Evolutionary conservation across 2,329 filamentous ascomycete species (phyloP), one percentile per base, ranked within the genome.

Genomic region (Aspergillus piperis): DNA sequence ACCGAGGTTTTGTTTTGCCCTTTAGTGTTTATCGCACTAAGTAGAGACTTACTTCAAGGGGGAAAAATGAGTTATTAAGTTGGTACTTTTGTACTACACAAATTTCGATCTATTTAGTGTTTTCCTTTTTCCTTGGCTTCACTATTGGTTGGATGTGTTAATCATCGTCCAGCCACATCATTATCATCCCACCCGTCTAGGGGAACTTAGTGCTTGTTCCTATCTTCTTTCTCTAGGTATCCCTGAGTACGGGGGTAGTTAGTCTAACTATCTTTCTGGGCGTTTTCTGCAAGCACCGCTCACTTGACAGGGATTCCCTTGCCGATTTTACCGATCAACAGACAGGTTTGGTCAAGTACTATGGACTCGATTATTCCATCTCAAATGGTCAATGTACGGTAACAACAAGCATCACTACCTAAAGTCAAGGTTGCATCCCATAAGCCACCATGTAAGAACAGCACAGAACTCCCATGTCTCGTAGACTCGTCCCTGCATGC

Each of bases 391-490:
- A 50, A 56, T 53, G 57, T 57, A 60, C 47, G 52, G 23, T 32
- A 27, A 50, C 25, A 32, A 50, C 47, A 50, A 50, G 47, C 25
- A 50, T 50, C 47, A 50, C 47, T 50, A 50, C 41, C 41, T 44
- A 44, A 55, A 58, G 51, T 56, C 51, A 62, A 62, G 59, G 62
- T 60, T 64, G 62, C 47, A 62, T 57, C 51, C 58, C 61, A 58
- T 61, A 54, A 64, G 61, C 63, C 57, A 59, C 57, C 57, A 62
- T 51, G 44, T 50, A 65, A 58, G 57, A 63, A 60, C 57, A 60
- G 57, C 54, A 52, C 57, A 58, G 62, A 73, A 72, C 67, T 70
- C 69, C 69, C 65, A 55, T 68, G 65, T 69, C 68, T 72, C 70
- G 65, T 72, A 50, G 47, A 50, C 47, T 27, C 47, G 47, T 50